These are phyloP conservation scores for Daedaleopsis sinensis DNA, from an alignment of 768 basidiomycete genomes.

Conservation along the genomic window DNA sequence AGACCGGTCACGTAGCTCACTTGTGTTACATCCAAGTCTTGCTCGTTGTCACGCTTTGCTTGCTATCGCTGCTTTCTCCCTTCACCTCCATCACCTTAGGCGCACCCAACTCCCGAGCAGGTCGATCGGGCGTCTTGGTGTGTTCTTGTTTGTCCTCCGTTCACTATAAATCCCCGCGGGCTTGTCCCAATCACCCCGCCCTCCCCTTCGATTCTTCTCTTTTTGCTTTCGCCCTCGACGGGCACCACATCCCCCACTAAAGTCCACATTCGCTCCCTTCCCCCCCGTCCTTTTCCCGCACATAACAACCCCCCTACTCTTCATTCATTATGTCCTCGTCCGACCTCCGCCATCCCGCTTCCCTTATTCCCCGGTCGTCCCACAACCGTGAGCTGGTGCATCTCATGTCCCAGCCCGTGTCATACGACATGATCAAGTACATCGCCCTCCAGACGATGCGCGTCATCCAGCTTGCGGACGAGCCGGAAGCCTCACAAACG, in stretches of 20 bases:
- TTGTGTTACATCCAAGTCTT: background rate
- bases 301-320: slow-evolving; percentile 8
- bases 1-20: background rate
- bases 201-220: slow-evolving; percentile 27
- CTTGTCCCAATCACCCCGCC: slow-evolving; percentile 15
- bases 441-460: slow-evolving; percentile 78
- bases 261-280: slow-evolving; percentile 31
- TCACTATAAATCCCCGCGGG: slow-evolving; percentile 22
- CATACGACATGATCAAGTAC: slow-evolving; percentile 83
- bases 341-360: slow-evolving; percentile 68
- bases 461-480: slow-evolving; percentile 73
- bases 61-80: background rate
- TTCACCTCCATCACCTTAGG: slow-evolving; percentile 5
- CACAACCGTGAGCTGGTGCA: slow-evolving; percentile 84
- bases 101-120: background rate
- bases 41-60: background rate
- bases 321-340: slow-evolving; percentile 29
- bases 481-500: slow-evolving; percentile 31
- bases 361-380: slow-evolving; percentile 71
- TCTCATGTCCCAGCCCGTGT: slow-evolving; percentile 77
- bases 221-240: slow-evolving; percentile 38
- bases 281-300: slow-evolving; percentile 11
- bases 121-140: slow-evolving; percentile 10
- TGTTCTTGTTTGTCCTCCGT: slow-evolving; percentile 28
- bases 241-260: slow-evolving; percentile 34